Evolutionary conservation across 169 alveolate genomes (phyloP), one percentile per base, ranked within the genome.

Genomic region (Cystoisospora suis): DNA sequence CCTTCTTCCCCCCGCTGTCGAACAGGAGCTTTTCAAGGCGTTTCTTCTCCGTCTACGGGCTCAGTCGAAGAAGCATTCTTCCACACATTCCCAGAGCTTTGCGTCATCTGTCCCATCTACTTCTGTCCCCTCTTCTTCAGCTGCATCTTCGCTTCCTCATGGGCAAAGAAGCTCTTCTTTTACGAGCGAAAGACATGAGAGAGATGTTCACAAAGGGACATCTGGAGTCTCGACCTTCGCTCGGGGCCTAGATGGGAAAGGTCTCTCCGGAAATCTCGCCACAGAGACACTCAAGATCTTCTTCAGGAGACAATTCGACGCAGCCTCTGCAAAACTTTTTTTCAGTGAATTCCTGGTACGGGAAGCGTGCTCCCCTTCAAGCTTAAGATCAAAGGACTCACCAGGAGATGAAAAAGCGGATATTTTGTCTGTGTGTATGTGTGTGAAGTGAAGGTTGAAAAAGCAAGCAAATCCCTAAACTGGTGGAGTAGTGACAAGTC

Each of bases 1-100:
- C 5, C 58, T 65, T 7, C 80, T 87, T 42, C 91, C 91, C 20
- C 91, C 91, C n/a, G 91, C 91, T 1, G 91, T 87, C 29, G 91
- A 87, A 34, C 80, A 69, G 29, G 91, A 75, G 12, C 80, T 87
- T 47, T 87, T 87, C 47, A 69, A 75, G 45, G 91, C 91, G 36
- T 87, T 87, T 53, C 49, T 87, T 59, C 80, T 87, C 36, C 86
- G 91, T 23, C 70, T 87, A 1, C 83, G 83, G 1, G 34, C 77
- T 36, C 77, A 65, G 77, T 20, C 34, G 27, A 46, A 72, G 56
- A 32, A 32, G 15, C 83, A 34, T 53, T 7, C 83, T n/a, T n/a
- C n/a, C n/a, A n/a, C n/a, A n/a, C n/a, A n/a, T n/a, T n/a, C n/a
- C n/a, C n/a, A n/a, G n/a, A n/a, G n/a, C n/a, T n/a, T n/a, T n/a